Base-by-base conservation (phyloP, 2,329 filamentous ascomycete species). In the Zasmidium cellare region DNA sequence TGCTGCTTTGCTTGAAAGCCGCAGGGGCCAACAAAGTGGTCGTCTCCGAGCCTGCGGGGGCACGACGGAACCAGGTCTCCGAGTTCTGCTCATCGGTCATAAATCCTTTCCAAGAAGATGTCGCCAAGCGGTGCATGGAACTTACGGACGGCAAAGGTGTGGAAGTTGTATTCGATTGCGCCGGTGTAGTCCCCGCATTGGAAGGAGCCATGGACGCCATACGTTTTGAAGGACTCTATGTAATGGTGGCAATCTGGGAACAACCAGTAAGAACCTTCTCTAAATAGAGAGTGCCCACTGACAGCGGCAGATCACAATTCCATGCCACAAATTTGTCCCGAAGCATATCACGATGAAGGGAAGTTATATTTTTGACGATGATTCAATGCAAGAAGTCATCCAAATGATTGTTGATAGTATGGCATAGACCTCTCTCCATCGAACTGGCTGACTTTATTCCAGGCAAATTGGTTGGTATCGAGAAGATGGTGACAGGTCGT, bases 241-340 rank as follows among this genome's bases (percentile, higher is more conserved):
- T 67, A 11, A 68, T 63, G 58, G 60, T 67, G 20, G 65, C 66
- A n/a, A 62, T 59, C 9, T 65, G 65, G 65, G 63, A 65, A 47
- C 58, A 61, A 55, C 57, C 59, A 35, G 59, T 63, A 51, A 51
- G 60, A 53, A 14, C 18, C 5, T 20, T 14, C 16, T 25, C 20
- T 18, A 44, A 51, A 38, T 9, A 12, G 1, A 16, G 25, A 16
- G 14, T 20, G 18, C 9, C 44, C 46, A 49, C 25, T 56, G 31
- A 51, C 51, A 18, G 51, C 44, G 3, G 7, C 53, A 63, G 60
- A 60, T 63, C 28, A 50, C 53, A 12, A 57, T 63, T 18, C 60
- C 60, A 3, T 58, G 58, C 50, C 56, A 38, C 46, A 54, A 45
- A 5, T 63, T 63, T n/a, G 35, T 63, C 19, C 46, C 53, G 14